A percentile compares a stretch with the other conserved stretches of the same genome.
These are phyloP conservation scores for Lathyrus oleraceus DNA, from an alignment of 306 rosid genomes.

Conservation along the genomic window DNA sequence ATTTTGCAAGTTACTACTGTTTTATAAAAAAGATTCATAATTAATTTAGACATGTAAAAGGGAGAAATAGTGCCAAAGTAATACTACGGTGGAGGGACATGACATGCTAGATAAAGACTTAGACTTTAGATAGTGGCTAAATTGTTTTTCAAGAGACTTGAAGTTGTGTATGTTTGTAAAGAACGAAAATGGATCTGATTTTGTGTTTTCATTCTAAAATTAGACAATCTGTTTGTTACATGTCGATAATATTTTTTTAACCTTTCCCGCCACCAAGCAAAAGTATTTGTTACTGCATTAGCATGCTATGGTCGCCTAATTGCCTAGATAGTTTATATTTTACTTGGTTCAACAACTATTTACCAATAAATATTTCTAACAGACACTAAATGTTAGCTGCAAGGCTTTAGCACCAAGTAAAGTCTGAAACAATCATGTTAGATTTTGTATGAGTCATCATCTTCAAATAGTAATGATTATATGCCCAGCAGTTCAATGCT, in stretches of 20 bases:
- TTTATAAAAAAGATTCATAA: neutral
- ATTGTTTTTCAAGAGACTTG: neutral
- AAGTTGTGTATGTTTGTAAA: neutral
- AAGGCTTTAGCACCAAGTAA: slow-evolving; percentile 11
- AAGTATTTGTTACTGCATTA: neutral
- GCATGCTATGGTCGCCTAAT: neutral
- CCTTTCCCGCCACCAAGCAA: neutral
- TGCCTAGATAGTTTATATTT: slow-evolving; percentile 8
- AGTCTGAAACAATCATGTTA: slow-evolving; percentile 29
- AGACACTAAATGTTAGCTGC: slow-evolving; percentile 18
- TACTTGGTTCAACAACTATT: slow-evolving; percentile 4
- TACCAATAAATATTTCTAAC: neutral
- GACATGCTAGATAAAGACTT: neutral
- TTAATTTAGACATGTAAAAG: neutral
- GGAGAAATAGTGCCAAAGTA: neutral
- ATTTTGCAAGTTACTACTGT: neutral
- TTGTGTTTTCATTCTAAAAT: neutral
- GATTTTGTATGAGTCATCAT: slow-evolving; percentile 21
- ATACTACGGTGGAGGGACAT: neutral
- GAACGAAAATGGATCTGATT: neutral
- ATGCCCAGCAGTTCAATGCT: slow-evolving; percentile 21
- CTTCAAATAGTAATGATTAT: slow-evolving; percentile 24
- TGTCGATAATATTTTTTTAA: neutral
- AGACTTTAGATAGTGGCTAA: neutral
- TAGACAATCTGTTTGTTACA: neutral